These are phyloP conservation scores for Botryotinia narcissicola DNA, from an alignment of 2,329 filamentous ascomycete species.

Conservation along the genomic window DNA sequence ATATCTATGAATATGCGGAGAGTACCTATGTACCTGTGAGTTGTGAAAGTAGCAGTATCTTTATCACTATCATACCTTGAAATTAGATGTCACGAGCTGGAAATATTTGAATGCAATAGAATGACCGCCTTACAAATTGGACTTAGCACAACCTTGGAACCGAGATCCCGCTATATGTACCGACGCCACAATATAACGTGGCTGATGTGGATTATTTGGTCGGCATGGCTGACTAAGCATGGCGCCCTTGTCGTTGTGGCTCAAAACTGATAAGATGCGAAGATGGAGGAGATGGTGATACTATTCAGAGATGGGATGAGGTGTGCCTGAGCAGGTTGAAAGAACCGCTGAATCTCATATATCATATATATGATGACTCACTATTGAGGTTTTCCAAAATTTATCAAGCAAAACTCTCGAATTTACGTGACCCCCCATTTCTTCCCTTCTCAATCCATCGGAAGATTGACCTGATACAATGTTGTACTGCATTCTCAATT, in stretches of 20 bases:
- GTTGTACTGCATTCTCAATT: not conserved
- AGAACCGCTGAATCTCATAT: not conserved
- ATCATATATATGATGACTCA: not conserved
- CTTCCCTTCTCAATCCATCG: not conserved
- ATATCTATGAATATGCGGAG: not conserved
- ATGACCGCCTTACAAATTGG: constrained; percentile 1
- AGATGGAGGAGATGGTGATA: not conserved
- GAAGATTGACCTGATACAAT: not conserved
- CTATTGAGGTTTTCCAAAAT: not conserved
- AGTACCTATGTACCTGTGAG: not conserved
- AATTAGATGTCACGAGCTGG: not conserved
- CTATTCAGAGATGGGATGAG: not conserved
- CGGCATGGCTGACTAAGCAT: not conserved
- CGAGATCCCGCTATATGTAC: not conserved
- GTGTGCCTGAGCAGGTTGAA: not conserved
- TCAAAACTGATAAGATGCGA: not conserved
- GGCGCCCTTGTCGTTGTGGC: not conserved
- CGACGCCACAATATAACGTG: not conserved
- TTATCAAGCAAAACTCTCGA: not conserved
- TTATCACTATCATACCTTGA: not conserved
- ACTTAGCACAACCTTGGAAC: not conserved
- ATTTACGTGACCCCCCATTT: not conserved
- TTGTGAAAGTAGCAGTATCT: not conserved
- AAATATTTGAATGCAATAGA: not conserved
- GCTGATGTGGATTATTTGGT: not conserved